Base-by-base conservation (phyloP, 2,329 filamentous ascomycete genomes). In the Botrytis medusae region DNA sequence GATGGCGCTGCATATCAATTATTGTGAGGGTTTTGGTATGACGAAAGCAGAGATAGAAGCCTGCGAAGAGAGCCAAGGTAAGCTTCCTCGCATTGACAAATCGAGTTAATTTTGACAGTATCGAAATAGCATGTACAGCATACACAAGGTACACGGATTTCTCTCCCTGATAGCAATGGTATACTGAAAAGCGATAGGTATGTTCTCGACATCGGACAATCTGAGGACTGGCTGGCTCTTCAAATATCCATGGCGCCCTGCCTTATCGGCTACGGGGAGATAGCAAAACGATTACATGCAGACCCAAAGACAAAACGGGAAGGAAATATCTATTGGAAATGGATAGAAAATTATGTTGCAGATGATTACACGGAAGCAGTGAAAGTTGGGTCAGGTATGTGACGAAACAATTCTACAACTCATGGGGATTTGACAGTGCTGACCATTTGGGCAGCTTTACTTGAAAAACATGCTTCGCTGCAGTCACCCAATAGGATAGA, bases 331-430 rank as follows among this genome's bases (percentile, higher is more conserved):
- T 98, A 97, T 84, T 96, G 92, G 91, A 88, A 90, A 63, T 98
- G 95, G 95, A 93, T 98, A 77, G 86, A 95, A 80, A 97, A 93
- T 79, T 98, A 98, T 80, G 88, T 92, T 25, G 92, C 91, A 2
- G 90, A 93, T 0, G 93, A 96, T 80, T 98, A 97, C 77, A 83
- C 86, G 0, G 86, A 90, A 75, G 93, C 93, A 9, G 92, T 97
- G 71, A 85, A 85, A 76, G 86, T 89, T 4, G 93, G 93, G 34
- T 89, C 87, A 72, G 89, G 92, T 93, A 84, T 82, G 87, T 42
- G 34, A 54, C 16, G 42, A 10, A 25, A 40, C 29, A 20, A 37
- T 6, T 34, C 37, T 44, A 57, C n/a, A 25, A n/a, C 32, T 44
- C 48, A 69, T 44, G 65, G 37, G 34, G 37, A 57, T 69, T 57